These are phyloP conservation scores for Leptosphaerulina australis DNA, from an alignment of 2,329 filamentous ascomycete species.

Conservation along the genomic window DNA sequence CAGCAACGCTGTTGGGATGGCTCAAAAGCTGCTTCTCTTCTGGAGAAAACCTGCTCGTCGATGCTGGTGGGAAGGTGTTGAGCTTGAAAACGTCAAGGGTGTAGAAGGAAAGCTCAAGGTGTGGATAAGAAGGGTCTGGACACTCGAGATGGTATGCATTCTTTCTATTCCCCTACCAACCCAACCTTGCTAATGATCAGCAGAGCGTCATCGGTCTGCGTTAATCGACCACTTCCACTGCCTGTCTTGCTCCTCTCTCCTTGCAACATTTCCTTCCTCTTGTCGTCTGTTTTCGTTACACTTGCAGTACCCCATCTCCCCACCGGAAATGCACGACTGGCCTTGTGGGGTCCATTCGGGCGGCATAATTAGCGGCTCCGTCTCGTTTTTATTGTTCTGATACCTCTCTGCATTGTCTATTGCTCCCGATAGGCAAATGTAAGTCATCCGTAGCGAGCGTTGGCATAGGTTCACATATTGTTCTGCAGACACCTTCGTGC, in stretches of 20 bases:
- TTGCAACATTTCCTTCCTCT: slow-evolving; percentile 1
- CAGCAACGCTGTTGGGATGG: slow-evolving; percentile 88
- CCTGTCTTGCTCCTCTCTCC: slow-evolving; percentile 9
- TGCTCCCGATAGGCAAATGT: slow-evolving; percentile 15
- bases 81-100: slow-evolving; percentile 86
- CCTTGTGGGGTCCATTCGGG: slow-evolving; percentile 11
- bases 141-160: slow-evolving; percentile 85
- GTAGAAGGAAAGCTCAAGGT: slow-evolving; percentile 93
- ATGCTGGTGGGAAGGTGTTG: slow-evolving; percentile 99
- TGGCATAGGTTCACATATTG: slow-evolving; percentile 14
- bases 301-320: slow-evolving; percentile 8
- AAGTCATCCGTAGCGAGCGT: slow-evolving; percentile 16
- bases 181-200: slow-evolving; percentile 20
- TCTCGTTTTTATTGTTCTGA: slow-evolving; percentile 19
- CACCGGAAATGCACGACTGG: slow-evolving; percentile 13
- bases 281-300: background rate
- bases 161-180: background rate
- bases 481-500: too few species aligned
- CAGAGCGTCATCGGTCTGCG: slow-evolving; percentile 85
- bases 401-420: slow-evolving; percentile 20
- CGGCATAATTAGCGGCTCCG: slow-evolving; percentile 18
- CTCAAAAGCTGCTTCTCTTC: slow-evolving; percentile 95
- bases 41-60: slow-evolving; percentile 95
- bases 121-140: slow-evolving; percentile 98
- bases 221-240: slow-evolving; percentile 47